Percentiles rank a stretch among this genome's conserved stretches.
Conservation (phyloP, 1,284 basidiomycete genomes). For the Moniliophthora roreri region DNA sequence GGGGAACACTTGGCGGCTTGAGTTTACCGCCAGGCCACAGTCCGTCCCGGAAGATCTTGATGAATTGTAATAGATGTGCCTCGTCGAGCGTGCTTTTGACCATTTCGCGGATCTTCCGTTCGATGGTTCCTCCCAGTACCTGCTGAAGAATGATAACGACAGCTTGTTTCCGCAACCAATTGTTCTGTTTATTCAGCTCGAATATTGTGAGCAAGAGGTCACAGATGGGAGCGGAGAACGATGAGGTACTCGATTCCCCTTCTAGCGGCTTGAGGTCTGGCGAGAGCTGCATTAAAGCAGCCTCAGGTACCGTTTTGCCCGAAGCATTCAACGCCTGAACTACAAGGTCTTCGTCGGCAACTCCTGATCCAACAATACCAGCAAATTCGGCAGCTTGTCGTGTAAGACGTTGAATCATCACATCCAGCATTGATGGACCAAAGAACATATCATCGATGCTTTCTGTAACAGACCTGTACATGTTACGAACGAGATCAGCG, state of each 20-base stretch:
- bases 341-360: slow-evolving; percentile 83
- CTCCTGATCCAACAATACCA: slow-evolving; percentile 73
- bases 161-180: slow-evolving; percentile 95
- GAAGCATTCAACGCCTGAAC: slow-evolving; percentile 74
- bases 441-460: slow-evolving; percentile 94
- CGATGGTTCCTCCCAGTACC: slow-evolving; percentile 92
- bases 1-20: slow-evolving; percentile 57
- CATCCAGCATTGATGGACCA: slow-evolving; percentile 91
- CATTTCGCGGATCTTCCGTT: slow-evolving; percentile 89
- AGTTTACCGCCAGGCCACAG: slow-evolving; percentile 85
- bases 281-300: slow-evolving; percentile 65
- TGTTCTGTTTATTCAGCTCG: slow-evolving; percentile 92
- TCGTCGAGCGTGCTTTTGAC: slow-evolving; percentile 66
- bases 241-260: slow-evolving; percentile 82
- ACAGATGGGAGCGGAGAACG: slow-evolving; percentile 92
- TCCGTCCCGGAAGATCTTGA: slow-evolving; percentile 67
- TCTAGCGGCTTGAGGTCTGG: slow-evolving; percentile 78
- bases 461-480: slow-evolving; percentile 87
- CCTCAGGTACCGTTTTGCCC: slow-evolving; percentile 63
- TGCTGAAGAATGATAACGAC: slow-evolving; percentile 96
- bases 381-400: slow-evolving; percentile 88
- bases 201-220: slow-evolving; percentile 92
- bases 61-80: slow-evolving; percentile 62
- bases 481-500: slow-evolving; percentile 74
- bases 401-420: slow-evolving; percentile 86